These are phyloP conservation scores for Fistulinella prunicolor DNA, from an alignment of 768 basidiomycete genomes.

Conservation along the genomic window DNA sequence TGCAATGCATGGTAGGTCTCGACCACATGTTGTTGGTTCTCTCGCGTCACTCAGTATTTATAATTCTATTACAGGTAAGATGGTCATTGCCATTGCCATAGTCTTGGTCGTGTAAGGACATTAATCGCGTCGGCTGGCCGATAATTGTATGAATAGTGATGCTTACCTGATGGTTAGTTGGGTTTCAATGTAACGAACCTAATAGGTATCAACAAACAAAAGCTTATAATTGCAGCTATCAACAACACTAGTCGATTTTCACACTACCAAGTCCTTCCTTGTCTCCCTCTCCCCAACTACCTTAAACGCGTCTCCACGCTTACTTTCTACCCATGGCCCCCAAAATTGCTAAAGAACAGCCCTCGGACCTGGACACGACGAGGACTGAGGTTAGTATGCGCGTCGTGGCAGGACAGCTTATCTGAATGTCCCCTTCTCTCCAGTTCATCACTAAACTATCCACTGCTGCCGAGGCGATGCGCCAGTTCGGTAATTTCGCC, in stretches of 20 bases:
- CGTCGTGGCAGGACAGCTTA: conserved; percentile 9
- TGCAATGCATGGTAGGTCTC: conserved; percentile 2
- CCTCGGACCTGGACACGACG: conserved; percentile 25
- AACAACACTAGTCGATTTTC: conserved; percentile 39
- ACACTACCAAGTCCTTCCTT: conserved; percentile 40
- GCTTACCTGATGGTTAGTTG: conserved; percentile 36
- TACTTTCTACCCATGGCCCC: conserved; percentile 22
- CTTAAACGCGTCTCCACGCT: conserved; percentile 26
- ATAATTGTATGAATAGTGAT: conserved; percentile 20
- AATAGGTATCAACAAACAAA: conserved; percentile 40
- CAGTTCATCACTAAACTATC: conserved; percentile 57
- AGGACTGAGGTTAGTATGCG: conserved; percentile 30
- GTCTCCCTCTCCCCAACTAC: conserved; percentile 25
- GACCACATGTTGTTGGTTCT: neutral
- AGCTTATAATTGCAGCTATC: conserved; percentile 39
- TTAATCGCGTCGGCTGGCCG: conserved; percentile 6
- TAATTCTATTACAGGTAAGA: conserved; percentile 6
- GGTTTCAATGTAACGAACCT: conserved; percentile 37
- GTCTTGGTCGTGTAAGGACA: conserved; percentile 7
- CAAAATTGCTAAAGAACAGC: conserved; percentile 24
- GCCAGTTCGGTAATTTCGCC: conserved; percentile 56
- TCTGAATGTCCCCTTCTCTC: conserved; percentile 23
- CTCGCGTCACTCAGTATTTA: neutral
- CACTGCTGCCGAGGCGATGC: conserved; percentile 60
- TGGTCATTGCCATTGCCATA: conserved; percentile 1